Conservation (phyloP, 345 rosid genomes). For the Acer negundo region DNA sequence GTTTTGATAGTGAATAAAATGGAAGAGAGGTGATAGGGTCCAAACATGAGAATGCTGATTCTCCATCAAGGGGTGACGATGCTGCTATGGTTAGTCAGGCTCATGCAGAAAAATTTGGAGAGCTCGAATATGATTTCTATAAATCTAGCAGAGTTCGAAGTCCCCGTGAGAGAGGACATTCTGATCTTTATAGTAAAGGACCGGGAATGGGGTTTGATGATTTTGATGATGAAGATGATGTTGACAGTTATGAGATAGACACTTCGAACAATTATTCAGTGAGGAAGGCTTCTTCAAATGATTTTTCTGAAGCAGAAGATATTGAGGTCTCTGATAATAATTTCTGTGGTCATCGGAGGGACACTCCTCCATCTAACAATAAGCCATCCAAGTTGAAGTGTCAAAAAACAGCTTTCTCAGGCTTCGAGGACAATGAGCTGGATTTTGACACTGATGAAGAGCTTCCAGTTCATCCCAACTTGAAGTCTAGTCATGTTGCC, state of each 20-base stretch:
- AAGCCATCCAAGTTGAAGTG: constrained; percentile 37
- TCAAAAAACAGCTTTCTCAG: constrained; percentile 36
- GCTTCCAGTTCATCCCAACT: constrained; percentile 50
- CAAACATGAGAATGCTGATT: constrained; percentile 60
- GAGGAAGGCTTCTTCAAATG: constrained; percentile 35
- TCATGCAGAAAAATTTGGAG: no score
- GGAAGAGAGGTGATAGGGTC: constrained; percentile 52
- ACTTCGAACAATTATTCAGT: constrained; percentile 35
- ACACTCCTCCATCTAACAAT: constrained; percentile 24
- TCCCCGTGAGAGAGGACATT: constrained; percentile 39
- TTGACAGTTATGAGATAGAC: constrained; percentile 89
- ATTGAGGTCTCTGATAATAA: constrained; percentile 27
- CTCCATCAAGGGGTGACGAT: constrained; percentile 39
- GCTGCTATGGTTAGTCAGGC: constrained; percentile 23
- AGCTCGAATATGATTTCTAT: constrained; percentile 37
- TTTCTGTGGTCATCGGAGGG: constrained; percentile 27
- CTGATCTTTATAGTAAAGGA: constrained; percentile 40
- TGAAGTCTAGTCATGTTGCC: constrained; percentile 81
- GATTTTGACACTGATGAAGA: constrained; percentile 65
- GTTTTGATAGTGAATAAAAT: constrained; percentile 73
- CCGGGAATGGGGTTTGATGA: constrained; percentile 81
- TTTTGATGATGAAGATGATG: constrained; percentile 88
- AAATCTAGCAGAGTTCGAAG: constrained; percentile 31
- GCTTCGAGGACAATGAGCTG: constrained; percentile 48
- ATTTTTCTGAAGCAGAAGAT: constrained; percentile 49